Evolutionary conservation across 768 basidiomycete genomes (phyloP).

Genomic region (Tricholoma furcatifolium): DNA sequence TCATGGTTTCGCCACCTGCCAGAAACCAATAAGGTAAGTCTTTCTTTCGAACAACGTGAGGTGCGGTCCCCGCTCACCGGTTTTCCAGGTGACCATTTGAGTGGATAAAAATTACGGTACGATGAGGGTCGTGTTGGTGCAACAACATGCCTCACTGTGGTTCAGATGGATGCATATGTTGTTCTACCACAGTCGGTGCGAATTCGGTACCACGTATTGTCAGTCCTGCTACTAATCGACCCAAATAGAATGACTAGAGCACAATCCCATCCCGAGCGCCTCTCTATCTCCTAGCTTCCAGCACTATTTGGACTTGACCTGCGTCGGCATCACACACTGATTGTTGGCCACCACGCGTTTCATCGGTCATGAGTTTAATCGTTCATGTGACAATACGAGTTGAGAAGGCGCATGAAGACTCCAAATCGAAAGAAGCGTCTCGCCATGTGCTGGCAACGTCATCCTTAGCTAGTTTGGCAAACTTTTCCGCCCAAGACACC

Average conservation of each 20-base stretch:
- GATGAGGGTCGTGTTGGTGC: background rate
- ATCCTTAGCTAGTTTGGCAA: background rate
- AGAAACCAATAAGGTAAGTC: too few relatives aligned
- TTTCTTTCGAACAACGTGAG: too few relatives aligned
- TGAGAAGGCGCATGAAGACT: background rate
- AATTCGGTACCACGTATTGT: conserved; percentile 7
- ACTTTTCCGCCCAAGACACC: background rate
- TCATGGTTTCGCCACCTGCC: too few relatives aligned
- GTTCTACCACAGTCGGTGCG: background rate
- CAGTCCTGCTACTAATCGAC: background rate
- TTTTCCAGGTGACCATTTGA: too few relatives aligned
- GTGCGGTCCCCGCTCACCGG: too few relatives aligned
- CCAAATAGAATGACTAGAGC: background rate
- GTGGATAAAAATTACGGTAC: background rate
- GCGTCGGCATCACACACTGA: background rate
- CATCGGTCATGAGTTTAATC: conserved; percentile 13
- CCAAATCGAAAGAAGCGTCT: conserved; percentile 1
- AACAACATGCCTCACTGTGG: background rate
- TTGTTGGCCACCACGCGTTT: conserved; percentile 5
- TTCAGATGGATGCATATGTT: background rate
- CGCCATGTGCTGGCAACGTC: conserved; percentile 6
- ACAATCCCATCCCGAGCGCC: background rate
- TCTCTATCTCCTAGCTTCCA: background rate
- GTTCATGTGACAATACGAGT: conserved; percentile 11
- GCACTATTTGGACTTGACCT: background rate